Percentiles rank a stretch among this genome's conserved stretches.
phyloP scores from a whole-genome alignment of 1,284 basidiomycete genomes.

The Boletellus dicymbophilus region DNA sequence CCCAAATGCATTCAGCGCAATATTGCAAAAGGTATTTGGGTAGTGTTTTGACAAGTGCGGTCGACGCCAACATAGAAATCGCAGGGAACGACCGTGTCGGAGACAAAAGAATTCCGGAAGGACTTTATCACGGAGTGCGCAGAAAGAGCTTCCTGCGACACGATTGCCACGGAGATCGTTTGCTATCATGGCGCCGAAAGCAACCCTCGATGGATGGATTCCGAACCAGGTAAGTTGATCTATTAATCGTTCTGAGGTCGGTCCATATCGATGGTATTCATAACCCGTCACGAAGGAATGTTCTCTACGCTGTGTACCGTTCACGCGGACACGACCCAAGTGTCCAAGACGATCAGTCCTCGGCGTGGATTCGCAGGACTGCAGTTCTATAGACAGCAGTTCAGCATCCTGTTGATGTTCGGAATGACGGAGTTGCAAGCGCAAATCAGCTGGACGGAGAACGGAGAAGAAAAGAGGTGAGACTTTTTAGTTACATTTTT shows the following conservation, averaged over 20 bases:
- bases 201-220: slow-evolving; percentile 47
- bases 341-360: slow-evolving; percentile 33
- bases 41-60: background rate
- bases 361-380: slow-evolving; percentile 32
- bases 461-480: slow-evolving; percentile 30
- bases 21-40: slow-evolving; percentile 34
- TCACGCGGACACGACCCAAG: slow-evolving; percentile 39
- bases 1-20: slow-evolving; percentile 33
- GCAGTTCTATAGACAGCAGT: slow-evolving; percentile 41
- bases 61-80: slow-evolving; percentile 1
- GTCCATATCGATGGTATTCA: background rate
- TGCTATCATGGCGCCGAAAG: slow-evolving; percentile 42
- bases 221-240: slow-evolving; percentile 38
- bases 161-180: slow-evolving; percentile 35
- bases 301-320: slow-evolving; percentile 48
- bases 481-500: background rate
- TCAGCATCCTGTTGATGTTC: slow-evolving; percentile 50
- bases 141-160: slow-evolving; percentile 25
- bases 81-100: slow-evolving; percentile 37
- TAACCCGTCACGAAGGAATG: slow-evolving; percentile 34
- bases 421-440: slow-evolving; percentile 49
- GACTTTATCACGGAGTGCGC: slow-evolving; percentile 37
- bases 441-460: slow-evolving; percentile 47
- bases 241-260: background rate
- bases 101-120: slow-evolving; percentile 43